These are phyloP conservation scores for Wakefieldia striispora DNA, from an alignment of 768 basidiomycete genomes.

Conservation along the genomic window DNA sequence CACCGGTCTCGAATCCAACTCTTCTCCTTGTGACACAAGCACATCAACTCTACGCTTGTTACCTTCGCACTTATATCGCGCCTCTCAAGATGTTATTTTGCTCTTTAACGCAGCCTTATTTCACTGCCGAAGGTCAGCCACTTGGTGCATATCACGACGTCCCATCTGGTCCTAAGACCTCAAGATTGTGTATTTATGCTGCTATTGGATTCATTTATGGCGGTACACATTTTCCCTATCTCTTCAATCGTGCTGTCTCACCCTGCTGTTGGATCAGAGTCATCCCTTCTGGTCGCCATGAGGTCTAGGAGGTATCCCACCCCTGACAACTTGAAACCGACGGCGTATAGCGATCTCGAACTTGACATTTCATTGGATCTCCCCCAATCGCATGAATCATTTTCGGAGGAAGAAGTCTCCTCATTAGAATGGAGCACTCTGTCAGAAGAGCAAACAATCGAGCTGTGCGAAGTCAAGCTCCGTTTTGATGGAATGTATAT, in stretches of 20 bases:
- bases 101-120: conserved; percentile 43
- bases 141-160: conserved; percentile 30
- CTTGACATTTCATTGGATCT: conserved; percentile 33
- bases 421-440: conserved; percentile 48
- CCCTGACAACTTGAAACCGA: conserved; percentile 26
- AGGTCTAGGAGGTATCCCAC: conserved; percentile 52
- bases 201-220: conserved; percentile 60
- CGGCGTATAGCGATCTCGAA: conserved; percentile 41
- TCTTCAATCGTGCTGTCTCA: not conserved
- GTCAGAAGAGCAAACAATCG: conserved; percentile 59
- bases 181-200: conserved; percentile 52
- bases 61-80: conserved; percentile 45
- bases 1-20: conserved; percentile 51
- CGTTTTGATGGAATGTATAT: conserved; percentile 43
- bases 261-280: conserved; percentile 37
- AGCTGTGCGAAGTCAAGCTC: conserved; percentile 59
- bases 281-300: conserved; percentile 60
- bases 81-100: conserved; percentile 48
- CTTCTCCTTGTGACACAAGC: conserved; percentile 66
- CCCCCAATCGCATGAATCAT: conserved; percentile 10
- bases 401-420: conserved; percentile 22
- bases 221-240: conserved; percentile 35
- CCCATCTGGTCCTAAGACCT: conserved; percentile 36
- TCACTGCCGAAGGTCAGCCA: conserved; percentile 35
- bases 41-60: conserved; percentile 54